Evolutionary conservation across 805 yeast genomes (phyloP).

Genomic region (Myxozyma vanderwaltii): DNA sequence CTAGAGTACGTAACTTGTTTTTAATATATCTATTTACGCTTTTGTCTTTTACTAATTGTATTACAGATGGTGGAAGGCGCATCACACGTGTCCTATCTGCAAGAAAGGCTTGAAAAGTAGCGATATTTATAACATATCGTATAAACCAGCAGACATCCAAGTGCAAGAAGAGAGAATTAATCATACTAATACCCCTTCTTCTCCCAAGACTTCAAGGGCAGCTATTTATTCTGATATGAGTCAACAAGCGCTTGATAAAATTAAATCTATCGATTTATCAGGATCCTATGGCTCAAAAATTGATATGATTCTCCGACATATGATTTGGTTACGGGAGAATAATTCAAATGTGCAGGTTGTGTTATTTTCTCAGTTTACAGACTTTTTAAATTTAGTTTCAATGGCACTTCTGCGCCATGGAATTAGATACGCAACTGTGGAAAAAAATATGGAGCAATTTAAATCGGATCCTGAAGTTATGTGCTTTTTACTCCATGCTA

Average conservation of each 20-base stretch:
- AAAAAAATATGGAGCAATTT: conserved; percentile 37
- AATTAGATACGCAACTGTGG: conserved; percentile 59
- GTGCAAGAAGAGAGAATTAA: conserved; percentile 38
- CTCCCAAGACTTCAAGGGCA: not conserved
- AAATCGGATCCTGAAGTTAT: conserved; percentile 55
- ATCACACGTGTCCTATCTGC: conserved; percentile 78
- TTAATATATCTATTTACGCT: too few species aligned
- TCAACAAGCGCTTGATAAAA: conserved; percentile 40
- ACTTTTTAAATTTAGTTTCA: conserved; percentile 65
- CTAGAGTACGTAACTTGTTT: conserved; percentile 43
- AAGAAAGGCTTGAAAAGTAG: conserved; percentile 52
- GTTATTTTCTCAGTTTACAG: conserved; percentile 87
- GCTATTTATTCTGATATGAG: conserved; percentile 39
- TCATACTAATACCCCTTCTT: conserved; percentile 26
- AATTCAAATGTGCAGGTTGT: conserved; percentile 76
- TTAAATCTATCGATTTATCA: conserved; percentile 46
- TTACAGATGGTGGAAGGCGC: conserved; percentile 59
- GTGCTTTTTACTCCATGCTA: conserved; percentile 82
- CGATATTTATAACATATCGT: conserved; percentile 72
- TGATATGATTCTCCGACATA: conserved; percentile 76
- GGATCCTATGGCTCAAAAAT: conserved; percentile 80
- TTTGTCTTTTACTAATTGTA: not conserved
- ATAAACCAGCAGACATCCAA: conserved; percentile 49
- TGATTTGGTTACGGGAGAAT: conserved; percentile 59
- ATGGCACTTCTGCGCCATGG: conserved; percentile 63